Evolutionary conservation across 2,329 filamentous ascomycete genomes (phyloP), one percentile per base, ranked within the genome.

Genomic region (Colletotrichum ledebouriae): DNA sequence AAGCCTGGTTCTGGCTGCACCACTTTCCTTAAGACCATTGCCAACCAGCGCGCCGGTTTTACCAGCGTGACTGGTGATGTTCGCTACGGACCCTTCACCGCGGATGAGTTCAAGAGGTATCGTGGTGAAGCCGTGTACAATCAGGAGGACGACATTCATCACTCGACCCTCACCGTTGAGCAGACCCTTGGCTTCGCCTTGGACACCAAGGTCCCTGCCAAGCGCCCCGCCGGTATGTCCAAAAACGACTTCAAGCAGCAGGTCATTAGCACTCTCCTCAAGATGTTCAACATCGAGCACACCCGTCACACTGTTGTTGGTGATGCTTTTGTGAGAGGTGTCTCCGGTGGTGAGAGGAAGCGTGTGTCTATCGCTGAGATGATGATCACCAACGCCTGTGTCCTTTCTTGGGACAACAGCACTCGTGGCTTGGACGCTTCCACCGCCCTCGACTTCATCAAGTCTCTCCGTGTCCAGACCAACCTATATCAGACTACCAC

Each of bases 271-370:
- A 87, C 91, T 74, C 84, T 97, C 67, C 83, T 97, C 59, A 93
- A 93, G 75, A 96, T 97, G 92, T 97, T 97, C 84, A 96, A 95
- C 76, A 97, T 97, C 61, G 92, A 94, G 77, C 94, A 97, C 78
- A 97, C 94, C 0, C 87, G 89, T 59, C 87, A 94, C 76, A 98
- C 94, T 0, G 89, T 95, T 34, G 93, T 97, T 29, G 94, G 94
- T 7, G 92, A 96, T 71, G 87, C 89, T 1, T 94, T 95, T 71
- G 86, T 96, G 20, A 90, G 92, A 58, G 94, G 94, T 77, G 86
- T 97, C 0, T 93, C 89, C 52, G 94, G 92, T 70, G 92, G 91
- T 63, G 93, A 95, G 79, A 84, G 91, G 63, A 94, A 94, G 81
- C 89, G 92, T 71, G 92, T 94, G 6, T 92, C 90, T 22, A 95